A percentile compares a stretch with the other conserved stretches of the same genome.
Conservation (phyloP, 345 rosid species). For the Theobroma cacao region DNA sequence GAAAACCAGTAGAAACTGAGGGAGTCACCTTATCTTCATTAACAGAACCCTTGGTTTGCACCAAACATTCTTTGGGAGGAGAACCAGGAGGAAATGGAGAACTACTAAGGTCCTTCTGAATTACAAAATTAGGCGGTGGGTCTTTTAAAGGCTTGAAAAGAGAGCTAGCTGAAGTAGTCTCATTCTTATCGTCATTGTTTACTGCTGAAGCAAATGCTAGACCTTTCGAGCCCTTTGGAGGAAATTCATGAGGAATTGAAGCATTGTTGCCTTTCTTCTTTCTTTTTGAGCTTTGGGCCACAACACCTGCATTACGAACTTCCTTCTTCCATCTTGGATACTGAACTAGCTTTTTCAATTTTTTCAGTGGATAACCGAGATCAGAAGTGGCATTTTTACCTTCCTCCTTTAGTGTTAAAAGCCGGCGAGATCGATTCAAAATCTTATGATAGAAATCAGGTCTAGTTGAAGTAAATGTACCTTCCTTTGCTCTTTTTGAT, state of each 20-base stretch:
- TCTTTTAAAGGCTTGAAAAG: background rate
- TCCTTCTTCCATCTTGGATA: background rate
- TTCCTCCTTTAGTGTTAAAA: background rate
- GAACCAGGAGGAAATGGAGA: conserved; percentile 1
- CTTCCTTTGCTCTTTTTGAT: background rate
- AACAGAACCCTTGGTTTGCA: background rate
- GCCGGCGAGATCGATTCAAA: background rate
- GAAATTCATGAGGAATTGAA: background rate
- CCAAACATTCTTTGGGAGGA: background rate
- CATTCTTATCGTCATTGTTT: background rate
- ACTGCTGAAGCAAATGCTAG: background rate
- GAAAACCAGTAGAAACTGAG: background rate
- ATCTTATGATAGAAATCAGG: background rate
- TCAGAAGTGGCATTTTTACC: background rate
- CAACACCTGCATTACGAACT: background rate
- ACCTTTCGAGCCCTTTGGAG: background rate
- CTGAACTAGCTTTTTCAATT: background rate
- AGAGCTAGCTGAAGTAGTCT: background rate
- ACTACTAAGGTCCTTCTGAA: conserved; percentile 9
- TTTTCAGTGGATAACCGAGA: background rate
- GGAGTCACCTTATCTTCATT: background rate
- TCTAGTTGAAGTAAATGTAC: background rate
- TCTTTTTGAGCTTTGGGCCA: background rate
- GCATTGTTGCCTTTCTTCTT: background rate
- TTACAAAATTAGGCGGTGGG: background rate